Evolutionary conservation across 352 stramenopile species (phyloP).

Genomic region (Phytophthora macrochlamydospora): DNA sequence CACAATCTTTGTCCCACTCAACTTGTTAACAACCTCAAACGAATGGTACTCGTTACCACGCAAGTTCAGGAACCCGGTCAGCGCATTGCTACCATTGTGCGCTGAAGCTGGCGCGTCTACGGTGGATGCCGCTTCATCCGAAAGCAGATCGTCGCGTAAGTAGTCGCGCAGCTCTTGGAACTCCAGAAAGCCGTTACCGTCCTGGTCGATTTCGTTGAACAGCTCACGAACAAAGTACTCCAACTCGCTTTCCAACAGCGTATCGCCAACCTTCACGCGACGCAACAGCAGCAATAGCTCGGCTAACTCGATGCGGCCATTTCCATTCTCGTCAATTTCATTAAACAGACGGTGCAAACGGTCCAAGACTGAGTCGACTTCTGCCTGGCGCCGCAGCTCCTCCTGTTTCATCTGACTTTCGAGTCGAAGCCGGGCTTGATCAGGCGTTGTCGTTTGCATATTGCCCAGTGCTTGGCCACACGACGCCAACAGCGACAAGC

Average conservation of each 20-base stretch:
- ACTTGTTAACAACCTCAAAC: slow-evolving; percentile 58
- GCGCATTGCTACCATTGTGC: slow-evolving; percentile 47
- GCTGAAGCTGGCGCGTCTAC: slow-evolving; percentile 6
- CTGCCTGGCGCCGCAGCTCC: slow-evolving; percentile 51
- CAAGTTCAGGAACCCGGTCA: slow-evolving; percentile 68
- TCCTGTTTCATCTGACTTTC: slow-evolving; percentile 63
- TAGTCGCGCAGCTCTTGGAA: slow-evolving; percentile 95
- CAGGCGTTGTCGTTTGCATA: slow-evolving; percentile 63
- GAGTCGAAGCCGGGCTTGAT: slow-evolving; percentile 63
- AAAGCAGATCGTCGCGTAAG: slow-evolving; percentile 56
- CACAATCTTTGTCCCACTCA: slow-evolving; percentile 62
- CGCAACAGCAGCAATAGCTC: slow-evolving; percentile 68
- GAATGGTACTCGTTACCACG: slow-evolving; percentile 74
- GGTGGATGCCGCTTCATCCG: slow-evolving; percentile 24
- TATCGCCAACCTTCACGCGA: slow-evolving; percentile 69
- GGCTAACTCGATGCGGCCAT: slow-evolving; percentile 64
- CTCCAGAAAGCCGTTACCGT: slow-evolving; percentile 91
- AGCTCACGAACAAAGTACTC: slow-evolving; percentile 66
- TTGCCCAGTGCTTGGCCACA: slow-evolving; percentile 50
- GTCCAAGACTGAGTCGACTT: slow-evolving; percentile 58
- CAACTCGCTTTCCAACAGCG: slow-evolving; percentile 66
- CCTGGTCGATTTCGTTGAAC: slow-evolving; percentile 94
- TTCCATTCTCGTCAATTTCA: slow-evolving; percentile 73
- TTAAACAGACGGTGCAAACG: slow-evolving; percentile 70
- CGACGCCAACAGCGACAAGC: slow-evolving; percentile 65